Evolutionary conservation across 2,329 filamentous ascomycete species (phyloP).

Genomic region (Exophiala lecanii-corni): DNA sequence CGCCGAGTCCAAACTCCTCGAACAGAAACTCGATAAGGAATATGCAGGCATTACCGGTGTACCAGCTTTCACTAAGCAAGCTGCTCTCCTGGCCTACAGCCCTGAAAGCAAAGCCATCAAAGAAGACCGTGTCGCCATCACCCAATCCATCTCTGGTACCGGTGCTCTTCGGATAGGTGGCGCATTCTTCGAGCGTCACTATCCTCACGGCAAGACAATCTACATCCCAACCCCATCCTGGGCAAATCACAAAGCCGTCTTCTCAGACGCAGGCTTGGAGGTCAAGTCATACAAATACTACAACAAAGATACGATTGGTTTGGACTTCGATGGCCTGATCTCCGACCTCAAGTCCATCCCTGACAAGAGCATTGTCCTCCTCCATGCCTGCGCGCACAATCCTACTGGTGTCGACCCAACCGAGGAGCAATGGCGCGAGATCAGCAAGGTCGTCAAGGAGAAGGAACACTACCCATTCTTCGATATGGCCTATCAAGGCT

Average conservation of each 20-base stretch:
- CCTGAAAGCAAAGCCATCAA: constrained; percentile 69
- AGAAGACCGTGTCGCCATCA: constrained; percentile 76
- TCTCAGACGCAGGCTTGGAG: constrained; percentile 84
- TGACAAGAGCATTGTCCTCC: constrained; percentile 79
- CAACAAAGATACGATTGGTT: constrained; percentile 95
- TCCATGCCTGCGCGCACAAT: constrained; percentile 98
- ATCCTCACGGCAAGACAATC: constrained; percentile 86
- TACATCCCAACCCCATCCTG: constrained; percentile 95
- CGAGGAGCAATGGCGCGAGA: constrained; percentile 84
- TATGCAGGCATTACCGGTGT: constrained; percentile 79
- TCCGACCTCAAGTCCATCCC: constrained; percentile 86
- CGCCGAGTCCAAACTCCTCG: constrained; percentile 82
- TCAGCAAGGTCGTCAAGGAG: constrained; percentile 79
- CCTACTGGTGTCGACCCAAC: constrained; percentile 95
- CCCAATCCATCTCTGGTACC: constrained; percentile 96
- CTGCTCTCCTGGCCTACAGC: constrained; percentile 87
- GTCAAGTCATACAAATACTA: constrained; percentile 98
- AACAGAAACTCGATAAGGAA: constrained; percentile 62
- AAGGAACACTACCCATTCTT: constrained; percentile 93
- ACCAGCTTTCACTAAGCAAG: constrained; percentile 87
- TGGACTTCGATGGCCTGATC: constrained; percentile 93
- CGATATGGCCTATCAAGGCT: constrained; percentile 99
- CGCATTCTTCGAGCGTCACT: constrained; percentile 88
- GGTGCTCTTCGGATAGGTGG: constrained; percentile 92
- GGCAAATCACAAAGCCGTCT: constrained; percentile 97